Conservation (phyloP, 176 grass and related monocot genomes). For the Triticum dicoccoides region DNA sequence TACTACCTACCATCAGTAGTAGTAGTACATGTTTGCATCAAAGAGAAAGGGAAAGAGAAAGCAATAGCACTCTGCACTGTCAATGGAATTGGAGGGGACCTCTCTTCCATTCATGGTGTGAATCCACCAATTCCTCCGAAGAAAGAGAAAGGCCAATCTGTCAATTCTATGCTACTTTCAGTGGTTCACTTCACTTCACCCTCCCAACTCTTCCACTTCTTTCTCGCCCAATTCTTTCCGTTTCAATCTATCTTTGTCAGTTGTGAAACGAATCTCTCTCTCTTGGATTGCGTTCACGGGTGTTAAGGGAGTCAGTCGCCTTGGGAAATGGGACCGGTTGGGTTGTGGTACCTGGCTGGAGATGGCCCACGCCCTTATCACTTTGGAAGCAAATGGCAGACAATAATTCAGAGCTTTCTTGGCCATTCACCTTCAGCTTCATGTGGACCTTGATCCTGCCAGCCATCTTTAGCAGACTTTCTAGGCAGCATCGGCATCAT, state of each 20-base stretch:
- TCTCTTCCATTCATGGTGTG: too few relatives aligned
- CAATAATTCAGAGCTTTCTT: constrained; percentile 27
- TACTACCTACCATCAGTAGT: not conserved
- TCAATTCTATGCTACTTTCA: too few relatives aligned
- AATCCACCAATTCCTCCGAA: too few relatives aligned
- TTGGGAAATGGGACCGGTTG: not conserved
- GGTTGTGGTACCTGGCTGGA: not conserved
- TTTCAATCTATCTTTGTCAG: not conserved
- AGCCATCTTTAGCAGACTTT: constrained; percentile 1
- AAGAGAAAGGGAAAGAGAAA: not conserved
- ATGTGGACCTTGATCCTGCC: not conserved
- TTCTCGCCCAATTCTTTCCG: not conserved
- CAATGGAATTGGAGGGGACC: not conserved
- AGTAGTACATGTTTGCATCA: not conserved
- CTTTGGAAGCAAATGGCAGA: not conserved
- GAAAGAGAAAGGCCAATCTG: too few relatives aligned
- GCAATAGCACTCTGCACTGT: not conserved
- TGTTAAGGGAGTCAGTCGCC: not conserved
- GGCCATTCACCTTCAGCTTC: not conserved
- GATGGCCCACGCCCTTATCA: constrained; percentile 31
- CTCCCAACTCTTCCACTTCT: too few relatives aligned
- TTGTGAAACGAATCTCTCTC: not conserved
- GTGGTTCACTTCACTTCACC: too few relatives aligned
- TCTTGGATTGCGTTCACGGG: constrained; percentile 3
- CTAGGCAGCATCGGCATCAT: not conserved